Evolutionary conservation across 1,139 yeast species (phyloP).

Genomic region (Ashbya aceris): DNA sequence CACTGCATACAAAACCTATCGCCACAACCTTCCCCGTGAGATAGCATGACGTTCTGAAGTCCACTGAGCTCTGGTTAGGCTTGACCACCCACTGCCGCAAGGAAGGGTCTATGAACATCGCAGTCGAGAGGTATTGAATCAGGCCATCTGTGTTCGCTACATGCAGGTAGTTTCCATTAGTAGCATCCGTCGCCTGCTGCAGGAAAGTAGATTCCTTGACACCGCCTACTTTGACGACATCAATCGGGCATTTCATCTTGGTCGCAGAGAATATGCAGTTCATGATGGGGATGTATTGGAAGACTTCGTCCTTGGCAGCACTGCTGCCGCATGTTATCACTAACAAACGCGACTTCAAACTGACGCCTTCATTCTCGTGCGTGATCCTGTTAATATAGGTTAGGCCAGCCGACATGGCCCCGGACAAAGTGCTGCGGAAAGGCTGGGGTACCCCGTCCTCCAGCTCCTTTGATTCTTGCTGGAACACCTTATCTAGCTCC

Average conservation of each 20-base stretch:
- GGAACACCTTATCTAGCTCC: constrained; percentile 44
- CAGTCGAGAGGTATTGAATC: constrained; percentile 52
- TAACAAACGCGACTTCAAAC: constrained; percentile 62
- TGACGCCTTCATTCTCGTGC: constrained; percentile 37
- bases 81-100: constrained; percentile 63
- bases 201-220: constrained; percentile 62
- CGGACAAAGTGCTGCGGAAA: constrained; percentile 50
- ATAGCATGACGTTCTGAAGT: constrained; percentile 91
- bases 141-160: constrained; percentile 70
- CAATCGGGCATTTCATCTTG: constrained; percentile 80
- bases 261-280: constrained; percentile 95
- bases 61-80: constrained; percentile 81
- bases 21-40: constrained; percentile 83
- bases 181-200: constrained; percentile 95
- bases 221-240: constrained; percentile 73
- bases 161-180: constrained; percentile 79
- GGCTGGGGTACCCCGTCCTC: constrained; percentile 20
- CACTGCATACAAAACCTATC: constrained; percentile 90
- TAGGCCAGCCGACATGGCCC: constrained; percentile 60
- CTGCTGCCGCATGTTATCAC: constrained; percentile 45
- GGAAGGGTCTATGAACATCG: constrained; percentile 65
- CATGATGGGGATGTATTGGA: constrained; percentile 90
- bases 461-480: constrained; percentile 19
- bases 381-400: constrained; percentile 69
- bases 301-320: constrained; percentile 66